Percentiles rank a stretch among this genome's conserved stretches.
Evolutionary conservation across 2,329 filamentous ascomycete species (phyloP).

Genomic region (Colletotrichum higginsianum): DNA sequence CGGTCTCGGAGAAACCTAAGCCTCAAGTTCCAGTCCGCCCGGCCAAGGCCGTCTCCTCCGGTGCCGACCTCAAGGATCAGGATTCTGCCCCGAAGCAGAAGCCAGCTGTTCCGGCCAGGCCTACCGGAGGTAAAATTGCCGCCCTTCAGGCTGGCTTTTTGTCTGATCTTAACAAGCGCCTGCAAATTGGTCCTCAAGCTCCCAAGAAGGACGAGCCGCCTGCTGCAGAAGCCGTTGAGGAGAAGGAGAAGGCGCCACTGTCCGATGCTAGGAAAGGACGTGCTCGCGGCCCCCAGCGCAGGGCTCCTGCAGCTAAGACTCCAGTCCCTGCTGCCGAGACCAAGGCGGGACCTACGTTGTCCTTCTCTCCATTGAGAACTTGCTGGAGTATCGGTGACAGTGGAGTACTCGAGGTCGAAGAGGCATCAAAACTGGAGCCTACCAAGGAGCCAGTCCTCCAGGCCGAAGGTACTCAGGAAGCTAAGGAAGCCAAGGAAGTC

Average conservation of each 20-base stretch:
- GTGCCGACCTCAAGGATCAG: conserved; percentile 60
- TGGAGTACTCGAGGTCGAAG: conserved; percentile 59
- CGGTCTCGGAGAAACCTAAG: conserved; percentile 69
- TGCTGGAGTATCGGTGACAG: conserved; percentile 69
- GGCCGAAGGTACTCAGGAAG: conserved; percentile 16
- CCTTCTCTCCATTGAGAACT: conserved; percentile 63
- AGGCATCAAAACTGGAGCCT: conserved; percentile 28
- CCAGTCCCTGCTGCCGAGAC: conserved; percentile 54
- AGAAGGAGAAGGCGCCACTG: conserved; percentile 79
- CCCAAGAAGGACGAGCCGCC: conserved; percentile 64
- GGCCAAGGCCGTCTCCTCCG: conserved; percentile 61
- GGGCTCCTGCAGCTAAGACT: conserved; percentile 71
- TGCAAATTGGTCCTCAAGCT: conserved; percentile 87
- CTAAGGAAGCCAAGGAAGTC: conserved; percentile 16
- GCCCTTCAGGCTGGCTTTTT: conserved; percentile 93
- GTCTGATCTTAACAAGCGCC: conserved; percentile 90
- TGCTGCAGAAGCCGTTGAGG: conserved; percentile 35
- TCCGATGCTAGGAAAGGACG: conserved; percentile 91
- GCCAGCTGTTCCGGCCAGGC: conserved; percentile 84
- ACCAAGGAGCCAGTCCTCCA: conserved; percentile 24
- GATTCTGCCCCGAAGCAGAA: conserved; percentile 77
- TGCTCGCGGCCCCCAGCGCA: conserved; percentile 87
- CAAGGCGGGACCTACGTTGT: conserved; percentile 55
- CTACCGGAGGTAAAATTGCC: conserved; percentile 88
- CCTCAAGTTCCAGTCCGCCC: conserved; percentile 75